These are phyloP conservation scores for Erodium maritimum DNA, from an alignment of 345 rosid genomes.

Conservation along the genomic window DNA sequence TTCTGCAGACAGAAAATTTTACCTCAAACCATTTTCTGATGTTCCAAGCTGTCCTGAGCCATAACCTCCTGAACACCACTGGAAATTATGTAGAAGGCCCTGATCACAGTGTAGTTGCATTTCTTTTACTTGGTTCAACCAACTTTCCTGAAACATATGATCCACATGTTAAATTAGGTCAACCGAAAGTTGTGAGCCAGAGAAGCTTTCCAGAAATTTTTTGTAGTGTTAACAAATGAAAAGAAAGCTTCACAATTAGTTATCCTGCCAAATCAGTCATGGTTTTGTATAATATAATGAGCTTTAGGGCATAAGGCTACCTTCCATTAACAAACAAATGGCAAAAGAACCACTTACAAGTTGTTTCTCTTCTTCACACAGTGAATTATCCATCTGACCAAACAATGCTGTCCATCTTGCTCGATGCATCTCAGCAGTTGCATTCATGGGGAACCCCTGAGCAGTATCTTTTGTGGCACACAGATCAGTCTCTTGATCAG, in stretches of 20 bases:
- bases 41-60: slow-evolving; percentile 30
- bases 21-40: slow-evolving; percentile 35
- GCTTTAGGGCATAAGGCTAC: background rate
- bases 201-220: background rate
- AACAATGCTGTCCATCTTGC: slow-evolving; percentile 56
- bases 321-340: background rate
- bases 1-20: slow-evolving; percentile 7
- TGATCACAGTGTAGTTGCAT: slow-evolving; percentile 69
- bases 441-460: slow-evolving; percentile 20
- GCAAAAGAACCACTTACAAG: slow-evolving; percentile 40
- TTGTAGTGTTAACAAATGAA: too few species aligned
- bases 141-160: slow-evolving; percentile 48
- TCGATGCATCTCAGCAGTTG: slow-evolving; percentile 40
- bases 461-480: slow-evolving; percentile 16
- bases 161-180: background rate
- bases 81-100: slow-evolving; percentile 47
- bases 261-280: too few species aligned
- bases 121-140: slow-evolving; percentile 57
- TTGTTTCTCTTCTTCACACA: slow-evolving; percentile 67
- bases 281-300: background rate
- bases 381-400: slow-evolving; percentile 66
- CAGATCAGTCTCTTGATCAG: slow-evolving; percentile 31
- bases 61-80: slow-evolving; percentile 17
- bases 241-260: too few species aligned
- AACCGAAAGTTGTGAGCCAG: background rate